Evolutionary conservation across 169 alveolate genomes (phyloP), one percentile per base, ranked within the genome.

Genomic region (Plasmodium cynomolgi): DNA sequence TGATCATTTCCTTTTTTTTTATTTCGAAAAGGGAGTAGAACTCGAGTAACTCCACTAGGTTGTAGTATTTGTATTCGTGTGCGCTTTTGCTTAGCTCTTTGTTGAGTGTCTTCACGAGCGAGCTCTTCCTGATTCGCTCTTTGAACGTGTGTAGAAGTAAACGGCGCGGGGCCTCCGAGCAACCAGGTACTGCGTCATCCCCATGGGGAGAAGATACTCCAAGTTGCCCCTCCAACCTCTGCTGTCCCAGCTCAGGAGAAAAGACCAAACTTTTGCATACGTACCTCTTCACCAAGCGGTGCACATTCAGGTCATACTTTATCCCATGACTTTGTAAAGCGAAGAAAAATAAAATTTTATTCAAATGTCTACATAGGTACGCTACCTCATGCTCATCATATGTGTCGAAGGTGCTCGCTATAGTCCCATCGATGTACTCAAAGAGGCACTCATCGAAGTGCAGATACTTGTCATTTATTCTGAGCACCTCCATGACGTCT

Each of bases 11-110:
- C 41, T 79, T 39, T 58, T 81, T 79, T 0, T 68, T 62, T 90
- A 90, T 68, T 31, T 90, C 68, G 17, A 90, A 81, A 1, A 90
- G 29, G 9, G 94, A 58, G 41, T 90, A 90, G 29, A 90, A 90
- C 26, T 90, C 94, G 3, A 90, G 77, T 9, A 90, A n/a, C 26
- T 90, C 94, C 15, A 90, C 74, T 33, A 90, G 34, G 68, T 90
- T 90, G 58, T 90, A 90, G 33, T 90, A 90, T 41, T 90, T 90
- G 41, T 58, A 90, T 81, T 90, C 94, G 73, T 90, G 94, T 62
- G 82, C 44, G 34, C 37, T 39, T 41, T 44, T 90, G 9, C 73
- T 23, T 1, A 90, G 34, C 34, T 90, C 86, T 9, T n/a, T 56
- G 54, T 90, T 90, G 9, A 90, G 75, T 31, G 75, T 71, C 50